Evolutionary conservation across 768 basidiomycete genomes (phyloP).

Genomic region (Gautieria morchelliformis): DNA sequence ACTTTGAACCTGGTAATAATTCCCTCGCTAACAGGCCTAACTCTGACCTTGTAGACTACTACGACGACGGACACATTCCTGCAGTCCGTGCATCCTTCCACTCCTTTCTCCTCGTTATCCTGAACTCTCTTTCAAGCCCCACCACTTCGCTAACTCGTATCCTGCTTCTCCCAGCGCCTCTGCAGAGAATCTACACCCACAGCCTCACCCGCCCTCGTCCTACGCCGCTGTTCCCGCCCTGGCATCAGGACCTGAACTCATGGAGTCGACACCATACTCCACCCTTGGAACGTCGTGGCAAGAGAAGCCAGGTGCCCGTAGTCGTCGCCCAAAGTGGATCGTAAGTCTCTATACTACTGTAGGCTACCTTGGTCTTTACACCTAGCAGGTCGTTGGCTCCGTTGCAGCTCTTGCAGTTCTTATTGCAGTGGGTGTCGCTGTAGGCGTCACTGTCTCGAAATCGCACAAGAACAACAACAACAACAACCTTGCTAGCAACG

Average conservation of each 20-base stretch:
- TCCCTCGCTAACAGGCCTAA: background rate
- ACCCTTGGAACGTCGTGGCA: conserved; percentile 7
- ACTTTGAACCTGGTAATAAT: background rate
- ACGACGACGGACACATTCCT: background rate
- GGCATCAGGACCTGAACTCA: background rate
- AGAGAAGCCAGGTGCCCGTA: conserved; percentile 14
- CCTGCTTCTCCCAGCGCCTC: background rate
- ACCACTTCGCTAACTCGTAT: background rate
- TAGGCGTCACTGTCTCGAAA: conserved; percentile 55
- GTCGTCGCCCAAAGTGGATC: conserved; percentile 42
- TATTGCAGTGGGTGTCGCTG: conserved; percentile 46
- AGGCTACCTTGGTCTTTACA: background rate
- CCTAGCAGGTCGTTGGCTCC: conserved; percentile 41
- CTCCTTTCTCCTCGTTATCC: background rate
- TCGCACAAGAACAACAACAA: conserved; percentile 21
- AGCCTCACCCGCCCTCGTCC: background rate
- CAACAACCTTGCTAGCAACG: conserved; percentile 16
- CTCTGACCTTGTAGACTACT: conserved; percentile 5
- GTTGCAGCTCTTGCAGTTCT: conserved; percentile 38
- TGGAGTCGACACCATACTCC: background rate
- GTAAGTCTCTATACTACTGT: conserved; percentile 25
- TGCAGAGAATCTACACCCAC: background rate
- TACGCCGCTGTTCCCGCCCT: background rate
- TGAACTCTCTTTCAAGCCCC: background rate
- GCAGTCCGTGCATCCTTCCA: background rate